Evolutionary conservation across 305 asterid species (phyloP), one percentile per base, ranked within the genome.

Genomic region (Fraxinus nigra): DNA sequence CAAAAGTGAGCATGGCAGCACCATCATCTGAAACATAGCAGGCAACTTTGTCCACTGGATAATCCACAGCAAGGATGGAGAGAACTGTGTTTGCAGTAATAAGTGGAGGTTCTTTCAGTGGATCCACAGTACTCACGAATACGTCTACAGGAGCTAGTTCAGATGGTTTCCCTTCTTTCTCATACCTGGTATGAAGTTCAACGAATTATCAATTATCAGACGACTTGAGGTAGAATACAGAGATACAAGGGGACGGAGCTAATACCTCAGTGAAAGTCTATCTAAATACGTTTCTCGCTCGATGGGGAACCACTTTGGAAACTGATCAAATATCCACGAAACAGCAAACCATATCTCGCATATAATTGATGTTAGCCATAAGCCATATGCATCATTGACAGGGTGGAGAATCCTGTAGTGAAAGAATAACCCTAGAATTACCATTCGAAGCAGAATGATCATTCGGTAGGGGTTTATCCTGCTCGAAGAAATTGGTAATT

Each of bases 11-110:
- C 99, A 96, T 94, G 14, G 99, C 98, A 73, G 99, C 99, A 87
- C 99, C 99, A 87, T 95, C 99, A 32, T 95, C 99, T 22, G 99
- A 95, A 70, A 95, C 99, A 76, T 96, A 96, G 90, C 99, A 96
- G 13, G 98, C 90, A 81, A 96, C 98, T 80, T 92, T 96, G 86
- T 96, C 98, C 35, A 96, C 83, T 5, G 99, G 98, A 89, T 96
- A 96, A 86, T 96, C 99, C 84, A 89, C 97, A 32, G 99, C 95
- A 76, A 96, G 98, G 75, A 96, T 94, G 80, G 99, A 96, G 48
- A 96, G 95, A 81, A 94, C 98, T 0, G 99, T 96, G 85, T 96
- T 96, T 82, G 99, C 99, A 18, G 99, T 96, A 81, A 96, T 94
- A 78, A 96, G 98, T 18, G 99, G 99, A 75, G 99, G 99, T 79